Conservation (phyloP, 352 stramenopile genomes). For the Phytophthora quininea region DNA sequence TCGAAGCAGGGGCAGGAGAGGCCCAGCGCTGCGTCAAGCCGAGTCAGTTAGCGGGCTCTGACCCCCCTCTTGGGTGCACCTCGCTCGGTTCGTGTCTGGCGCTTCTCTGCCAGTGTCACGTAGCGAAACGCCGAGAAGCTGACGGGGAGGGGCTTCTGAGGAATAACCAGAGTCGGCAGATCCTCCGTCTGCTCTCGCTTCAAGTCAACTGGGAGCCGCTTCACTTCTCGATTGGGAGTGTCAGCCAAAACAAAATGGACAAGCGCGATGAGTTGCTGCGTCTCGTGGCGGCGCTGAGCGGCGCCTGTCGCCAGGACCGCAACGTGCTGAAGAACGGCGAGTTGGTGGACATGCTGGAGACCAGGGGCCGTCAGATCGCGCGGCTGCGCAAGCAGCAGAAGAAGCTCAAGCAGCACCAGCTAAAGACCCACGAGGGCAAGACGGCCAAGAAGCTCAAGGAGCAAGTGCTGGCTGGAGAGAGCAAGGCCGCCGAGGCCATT, state of each 20-base stretch:
- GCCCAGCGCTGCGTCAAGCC: not conserved
- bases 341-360: slow-evolving; percentile 71
- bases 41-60: not conserved
- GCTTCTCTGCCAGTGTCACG: not conserved
- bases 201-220: not conserved
- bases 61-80: not conserved
- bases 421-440: slow-evolving; percentile 25
- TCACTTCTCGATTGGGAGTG: too few species aligned
- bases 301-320: slow-evolving; percentile 56
- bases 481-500: slow-evolving; percentile 25
- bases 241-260: too few species aligned
- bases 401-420: slow-evolving; percentile 20
- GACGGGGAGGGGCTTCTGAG: not conserved
- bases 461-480: slow-evolving; percentile 28
- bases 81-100: not conserved
- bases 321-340: slow-evolving; percentile 74
- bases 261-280: slow-evolving; percentile 43
- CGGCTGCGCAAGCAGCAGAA: slow-evolving; percentile 43
- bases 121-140: not conserved
- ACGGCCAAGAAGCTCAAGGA: slow-evolving; percentile 50
- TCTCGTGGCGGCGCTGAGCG: slow-evolving; percentile 66
- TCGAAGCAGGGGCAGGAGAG: not conserved
- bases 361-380: slow-evolving; percentile 58
- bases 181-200: not conserved
- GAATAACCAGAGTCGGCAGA: too few species aligned